A percentile compares a stretch with the other conserved stretches of the same genome.
These are phyloP conservation scores for Debaryomyces prosopidis DNA, from an alignment of 805 yeast species.

Conservation along the genomic window DNA sequence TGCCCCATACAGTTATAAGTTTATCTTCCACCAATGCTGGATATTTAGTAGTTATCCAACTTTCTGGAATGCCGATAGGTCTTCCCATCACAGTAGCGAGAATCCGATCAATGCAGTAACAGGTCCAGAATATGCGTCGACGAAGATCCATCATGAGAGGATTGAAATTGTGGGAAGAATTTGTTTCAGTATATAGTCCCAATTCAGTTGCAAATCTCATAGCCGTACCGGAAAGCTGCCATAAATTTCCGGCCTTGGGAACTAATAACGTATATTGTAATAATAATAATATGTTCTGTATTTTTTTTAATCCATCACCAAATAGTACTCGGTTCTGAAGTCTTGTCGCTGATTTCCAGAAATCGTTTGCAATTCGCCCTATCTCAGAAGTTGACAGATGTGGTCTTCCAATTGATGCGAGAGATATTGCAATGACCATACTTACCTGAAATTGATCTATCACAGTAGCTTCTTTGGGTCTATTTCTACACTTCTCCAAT, in stretches of 20 bases:
- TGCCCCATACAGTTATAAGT: constrained; percentile 8
- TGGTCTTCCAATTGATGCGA: constrained; percentile 10
- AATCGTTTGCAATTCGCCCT: constrained; percentile 11
- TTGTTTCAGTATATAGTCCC: constrained; percentile 12
- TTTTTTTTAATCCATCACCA: constrained; percentile 10
- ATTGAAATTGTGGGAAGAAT: constrained; percentile 9
- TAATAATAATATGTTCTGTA: constrained; percentile 10
- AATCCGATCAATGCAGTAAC: constrained; percentile 12
- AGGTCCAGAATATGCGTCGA: constrained; percentile 13
- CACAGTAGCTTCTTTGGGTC: constrained; percentile 6
- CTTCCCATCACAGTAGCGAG: constrained; percentile 11
- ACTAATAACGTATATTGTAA: constrained; percentile 13
- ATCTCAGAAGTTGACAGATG: constrained; percentile 13
- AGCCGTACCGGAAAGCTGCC: constrained; percentile 14
- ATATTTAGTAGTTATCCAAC: constrained; percentile 10
- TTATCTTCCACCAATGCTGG: constrained; percentile 12
- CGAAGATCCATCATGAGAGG: constrained; percentile 9
- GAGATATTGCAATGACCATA: constrained; percentile 11
- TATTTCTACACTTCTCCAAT: constrained; percentile 7
- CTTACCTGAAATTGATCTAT: constrained; percentile 10
- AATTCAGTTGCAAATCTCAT: constrained; percentile 14
- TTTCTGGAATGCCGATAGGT: constrained; percentile 11
- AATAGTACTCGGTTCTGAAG: constrained; percentile 1
- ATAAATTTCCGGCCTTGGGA: constrained; percentile 13
- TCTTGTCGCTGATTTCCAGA: constrained; percentile 12